Percentiles rank a stretch among this genome's conserved stretches.
Evolutionary conservation across 192 early-diverging fungal genomes (phyloP).

Genomic region (Chytriomyces confervae): DNA sequence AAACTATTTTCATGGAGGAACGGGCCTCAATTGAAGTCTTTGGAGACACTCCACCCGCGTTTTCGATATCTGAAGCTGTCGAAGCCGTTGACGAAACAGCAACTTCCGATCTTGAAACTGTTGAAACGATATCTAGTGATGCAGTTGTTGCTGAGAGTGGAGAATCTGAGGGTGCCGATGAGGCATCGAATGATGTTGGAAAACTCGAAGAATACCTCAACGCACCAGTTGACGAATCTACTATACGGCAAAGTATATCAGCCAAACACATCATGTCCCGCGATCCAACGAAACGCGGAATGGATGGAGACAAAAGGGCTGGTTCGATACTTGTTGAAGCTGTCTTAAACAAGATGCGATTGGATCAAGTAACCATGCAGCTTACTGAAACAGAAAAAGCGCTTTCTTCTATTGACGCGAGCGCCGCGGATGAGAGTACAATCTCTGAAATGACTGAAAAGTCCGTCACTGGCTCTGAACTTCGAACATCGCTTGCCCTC

Average conservation of each 20-base stretch:
- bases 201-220: constrained; percentile 44
- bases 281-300: constrained; percentile 6
- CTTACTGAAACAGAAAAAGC: neutral
- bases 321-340: neutral
- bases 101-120: neutral
- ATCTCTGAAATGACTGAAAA: constrained; percentile 38
- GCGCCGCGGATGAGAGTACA: constrained; percentile 2
- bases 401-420: neutral
- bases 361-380: constrained; percentile 6
- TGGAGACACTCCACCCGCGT: neutral
- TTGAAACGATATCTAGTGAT: neutral
- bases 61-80: neutral
- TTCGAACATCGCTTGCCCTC: neutral
- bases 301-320: neutral
- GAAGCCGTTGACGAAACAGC: neutral
- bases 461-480: neutral
- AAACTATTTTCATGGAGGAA: neutral
- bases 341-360: neutral
- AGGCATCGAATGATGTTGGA: neutral
- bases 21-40: neutral
- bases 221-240: constrained; percentile 30
- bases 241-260: constrained; percentile 45
- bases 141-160: neutral
- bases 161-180: neutral
- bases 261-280: constrained; percentile 30